Base-by-base conservation (phyloP, 2,329 filamentous ascomycete genomes). In the Colletotrichum sublineola region DNA sequence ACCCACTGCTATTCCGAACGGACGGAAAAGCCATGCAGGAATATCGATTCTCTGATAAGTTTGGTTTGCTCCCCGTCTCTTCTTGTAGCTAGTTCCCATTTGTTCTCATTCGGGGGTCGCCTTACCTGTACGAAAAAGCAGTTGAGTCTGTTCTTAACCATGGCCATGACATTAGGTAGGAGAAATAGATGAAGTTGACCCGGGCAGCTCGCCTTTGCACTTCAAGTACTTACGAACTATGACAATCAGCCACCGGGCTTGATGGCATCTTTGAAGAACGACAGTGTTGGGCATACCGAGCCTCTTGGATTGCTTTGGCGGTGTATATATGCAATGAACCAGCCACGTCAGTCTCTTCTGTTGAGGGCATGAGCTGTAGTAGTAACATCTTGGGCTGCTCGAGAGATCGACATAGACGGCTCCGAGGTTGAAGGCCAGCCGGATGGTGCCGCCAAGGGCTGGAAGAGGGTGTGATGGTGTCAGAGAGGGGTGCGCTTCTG, bases 341-440 rank as follows among this genome's bases (percentile, higher is more conserved):
- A 44, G 42, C 40, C 46, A 7, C n/a, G n/a, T 8, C 48, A 8
- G 24, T 36, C 42, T 36, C 24, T 12, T 36, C 58, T 20, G 14
- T 48, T 5, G 29, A 33, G 40, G 29, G 18, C 20, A 29, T 48
- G 31, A 29, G 18, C 29, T 20, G 42, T 36, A 20, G 40, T 15
- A 48, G 29, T 18, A 48, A 48, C 12, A 42, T 24, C 31, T 61
- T 36, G 60, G 60, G n/a, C 20, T 38, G n/a, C 20, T 38, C 48
- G 60, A 38, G 31, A 52, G 42, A 14, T 14, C 29, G 29, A 18
- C 36, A 20, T 36, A 12, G 20, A 40, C 14, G 31, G 31, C 31
- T 38, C 24, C 60, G 33, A 52, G 46, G 57, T 60, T 42, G 57
- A 53, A 29, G 46, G 20, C 38, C 48, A 57, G 66, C 66, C 24